Percentiles rank a stretch among this genome's conserved stretches.
Conservation (phyloP, 2,329 filamentous ascomycete species). For the Exserohilum turcica region DNA sequence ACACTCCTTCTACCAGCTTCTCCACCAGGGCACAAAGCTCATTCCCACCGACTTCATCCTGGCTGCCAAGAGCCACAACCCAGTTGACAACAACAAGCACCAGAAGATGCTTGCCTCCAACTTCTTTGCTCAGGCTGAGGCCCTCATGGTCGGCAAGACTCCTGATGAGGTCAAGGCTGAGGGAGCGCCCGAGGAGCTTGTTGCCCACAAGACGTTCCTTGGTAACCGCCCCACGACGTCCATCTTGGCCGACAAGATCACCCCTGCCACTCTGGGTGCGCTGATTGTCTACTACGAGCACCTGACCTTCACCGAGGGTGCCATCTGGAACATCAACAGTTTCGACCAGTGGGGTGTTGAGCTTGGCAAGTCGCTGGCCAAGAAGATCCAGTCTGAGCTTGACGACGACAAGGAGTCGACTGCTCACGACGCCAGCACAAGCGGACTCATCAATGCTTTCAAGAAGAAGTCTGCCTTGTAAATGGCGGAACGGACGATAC, state of each 20-base stretch:
- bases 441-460: slow-evolving; percentile 87
- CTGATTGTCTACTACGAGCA: slow-evolving; percentile 99
- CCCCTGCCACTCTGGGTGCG: slow-evolving; percentile 88
- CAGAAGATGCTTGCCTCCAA: slow-evolving; percentile 95
- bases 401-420: slow-evolving; percentile 73
- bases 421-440: slow-evolving; percentile 85
- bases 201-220: slow-evolving; percentile 99
- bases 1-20: slow-evolving; percentile 99
- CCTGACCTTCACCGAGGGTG: slow-evolving; percentile 95
- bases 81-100: slow-evolving; percentile 87
- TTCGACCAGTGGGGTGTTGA: slow-evolving; percentile 99
- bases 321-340: slow-evolving; percentile 98
- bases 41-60: slow-evolving; percentile 98
- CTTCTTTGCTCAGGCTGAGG: slow-evolving; percentile 88
- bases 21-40: slow-evolving; percentile 98
- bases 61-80: slow-evolving; percentile 95
- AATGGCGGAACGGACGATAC: not conserved
- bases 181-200: slow-evolving; percentile 72
- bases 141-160: slow-evolving; percentile 89
- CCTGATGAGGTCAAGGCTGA: slow-evolving; percentile 79
- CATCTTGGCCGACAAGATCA: slow-evolving; percentile 92
- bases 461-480: slow-evolving; percentile 70
- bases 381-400: slow-evolving; percentile 71
- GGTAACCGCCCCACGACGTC: slow-evolving; percentile 97
- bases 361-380: slow-evolving; percentile 93